Percentiles rank a stretch among this genome's conserved stretches.
Conservation (phyloP, 306 rosid genomes). For the Quercus rubra region DNA sequence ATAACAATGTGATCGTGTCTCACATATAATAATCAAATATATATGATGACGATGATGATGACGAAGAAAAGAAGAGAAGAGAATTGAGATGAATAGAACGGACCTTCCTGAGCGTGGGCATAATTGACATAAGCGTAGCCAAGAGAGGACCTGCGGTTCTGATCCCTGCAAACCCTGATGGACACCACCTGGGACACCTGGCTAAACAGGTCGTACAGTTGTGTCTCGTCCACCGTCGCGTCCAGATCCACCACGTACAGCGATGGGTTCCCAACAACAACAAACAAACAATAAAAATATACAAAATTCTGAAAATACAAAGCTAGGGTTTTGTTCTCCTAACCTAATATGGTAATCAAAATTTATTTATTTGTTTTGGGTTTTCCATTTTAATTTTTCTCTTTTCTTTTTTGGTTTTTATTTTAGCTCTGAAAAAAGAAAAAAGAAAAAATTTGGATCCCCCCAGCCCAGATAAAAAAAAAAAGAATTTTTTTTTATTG, state of each 20-base stretch:
- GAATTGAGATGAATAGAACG: background rate
- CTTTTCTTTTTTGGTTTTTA: background rate
- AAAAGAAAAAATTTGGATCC: no score
- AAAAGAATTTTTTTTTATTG: no score
- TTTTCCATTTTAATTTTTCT: background rate
- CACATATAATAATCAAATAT: background rate
- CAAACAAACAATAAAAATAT: background rate
- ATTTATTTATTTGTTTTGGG: background rate
- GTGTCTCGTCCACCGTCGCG: slow-evolving; percentile 53
- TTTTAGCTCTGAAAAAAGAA: background rate
- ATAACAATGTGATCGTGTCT: background rate
- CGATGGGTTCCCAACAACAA: slow-evolving; percentile 31
- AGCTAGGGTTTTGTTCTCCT: background rate
- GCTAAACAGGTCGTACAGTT: slow-evolving; percentile 60
- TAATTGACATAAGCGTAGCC: slow-evolving; percentile 88
- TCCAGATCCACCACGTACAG: slow-evolving; percentile 81
- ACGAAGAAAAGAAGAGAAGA: background rate
- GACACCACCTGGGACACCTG: slow-evolving; percentile 54
- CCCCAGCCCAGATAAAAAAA: no score
- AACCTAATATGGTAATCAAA: background rate
- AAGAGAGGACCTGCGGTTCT: slow-evolving; percentile 54
- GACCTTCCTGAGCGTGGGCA: slow-evolving; percentile 60
- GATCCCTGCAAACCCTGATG: slow-evolving; percentile 85
- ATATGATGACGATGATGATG: no score
- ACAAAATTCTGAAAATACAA: background rate